phyloP scores from a whole-genome alignment of 2,329 filamentous ascomycete genomes.

The Fusarium domesticum region DNA sequence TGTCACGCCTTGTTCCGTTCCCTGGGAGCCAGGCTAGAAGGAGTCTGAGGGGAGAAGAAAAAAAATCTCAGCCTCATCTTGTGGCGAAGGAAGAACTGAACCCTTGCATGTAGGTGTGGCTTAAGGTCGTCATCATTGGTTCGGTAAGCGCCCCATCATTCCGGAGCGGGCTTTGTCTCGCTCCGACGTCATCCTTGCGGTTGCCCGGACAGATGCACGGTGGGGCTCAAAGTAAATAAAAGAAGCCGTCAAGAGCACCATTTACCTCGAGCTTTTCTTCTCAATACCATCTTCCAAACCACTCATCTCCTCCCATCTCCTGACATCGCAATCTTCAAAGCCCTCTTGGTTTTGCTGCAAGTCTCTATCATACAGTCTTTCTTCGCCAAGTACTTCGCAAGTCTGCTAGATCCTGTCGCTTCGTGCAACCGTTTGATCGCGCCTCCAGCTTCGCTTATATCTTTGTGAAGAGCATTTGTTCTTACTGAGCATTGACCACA shows the following conservation, averaged over 20 bases:
- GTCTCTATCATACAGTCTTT: slow-evolving; percentile 22
- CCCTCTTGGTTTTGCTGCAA: slow-evolving; percentile 21
- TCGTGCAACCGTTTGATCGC: slow-evolving; percentile 45
- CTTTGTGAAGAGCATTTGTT: slow-evolving; percentile 43
- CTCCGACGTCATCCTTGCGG: slow-evolving; percentile 20
- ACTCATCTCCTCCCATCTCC: slow-evolving; percentile 11
- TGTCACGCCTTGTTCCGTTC: not conserved
- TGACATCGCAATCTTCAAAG: slow-evolving; percentile 14
- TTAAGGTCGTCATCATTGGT: slow-evolving; percentile 13
- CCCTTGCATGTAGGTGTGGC: slow-evolving; percentile 6
- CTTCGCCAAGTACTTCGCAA: slow-evolving; percentile 32
- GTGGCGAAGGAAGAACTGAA: slow-evolving; percentile 12
- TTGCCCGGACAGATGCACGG: slow-evolving; percentile 37
- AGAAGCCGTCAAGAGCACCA: slow-evolving; percentile 29
- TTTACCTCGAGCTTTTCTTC: slow-evolving; percentile 20
- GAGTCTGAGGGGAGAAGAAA: not conserved
- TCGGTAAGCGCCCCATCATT: slow-evolving; percentile 6
- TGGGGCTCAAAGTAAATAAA: slow-evolving; percentile 48
- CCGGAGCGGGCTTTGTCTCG: slow-evolving; percentile 21
- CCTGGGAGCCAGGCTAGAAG: not conserved
- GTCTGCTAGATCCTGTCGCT: slow-evolving; percentile 51
- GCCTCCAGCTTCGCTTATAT: slow-evolving; percentile 41
- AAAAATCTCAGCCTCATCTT: slow-evolving; percentile 21
- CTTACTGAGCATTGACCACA: slow-evolving; percentile 46
- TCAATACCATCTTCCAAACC: slow-evolving; percentile 25